phyloP scores from a whole-genome alignment of 306 rosid genomes.

The Senna siamea region DNA sequence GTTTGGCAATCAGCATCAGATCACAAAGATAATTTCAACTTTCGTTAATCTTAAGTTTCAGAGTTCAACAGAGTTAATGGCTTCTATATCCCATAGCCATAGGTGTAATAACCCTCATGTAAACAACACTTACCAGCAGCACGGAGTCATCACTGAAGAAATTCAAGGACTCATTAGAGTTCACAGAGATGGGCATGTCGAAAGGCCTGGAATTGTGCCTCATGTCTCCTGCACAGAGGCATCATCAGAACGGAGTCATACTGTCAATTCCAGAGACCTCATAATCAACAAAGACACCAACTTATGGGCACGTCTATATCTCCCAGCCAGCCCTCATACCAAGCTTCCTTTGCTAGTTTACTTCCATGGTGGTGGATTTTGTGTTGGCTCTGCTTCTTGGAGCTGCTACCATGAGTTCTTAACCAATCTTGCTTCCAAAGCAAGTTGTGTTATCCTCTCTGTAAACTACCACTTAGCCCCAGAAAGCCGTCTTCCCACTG shows the following conservation, averaged over 20 bases:
- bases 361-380: conserved; percentile 96
- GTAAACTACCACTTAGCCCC: conserved; percentile 77
- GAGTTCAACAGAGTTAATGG: conserved; percentile 45
- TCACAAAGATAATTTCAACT: conserved; percentile 36
- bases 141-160: conserved; percentile 58
- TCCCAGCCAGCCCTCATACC: conserved; percentile 31
- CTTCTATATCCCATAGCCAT: conserved; percentile 48
- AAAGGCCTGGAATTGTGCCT: conserved; percentile 68
- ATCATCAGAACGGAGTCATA: conserved; percentile 43
- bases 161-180: conserved; percentile 79
- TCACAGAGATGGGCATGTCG: conserved; percentile 63
- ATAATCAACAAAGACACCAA: conserved; percentile 58
- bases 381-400: conserved; percentile 92
- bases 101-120: conserved; percentile 40
- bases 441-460: conserved; percentile 66
- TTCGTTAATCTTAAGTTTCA: conserved; percentile 21
- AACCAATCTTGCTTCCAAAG: conserved; percentile 56
- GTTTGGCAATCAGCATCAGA: conserved; percentile 31
- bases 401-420: conserved; percentile 84
- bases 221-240: conserved; percentile 52
- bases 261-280: conserved; percentile 59
- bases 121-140: conserved; percentile 43
- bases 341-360: conserved; percentile 65
- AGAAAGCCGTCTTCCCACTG: conserved; percentile 71
- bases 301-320: conserved; percentile 73